phyloP scores from a whole-genome alignment of 2,329 filamentous ascomycete genomes.

The Aureobasidium pullulans region DNA sequence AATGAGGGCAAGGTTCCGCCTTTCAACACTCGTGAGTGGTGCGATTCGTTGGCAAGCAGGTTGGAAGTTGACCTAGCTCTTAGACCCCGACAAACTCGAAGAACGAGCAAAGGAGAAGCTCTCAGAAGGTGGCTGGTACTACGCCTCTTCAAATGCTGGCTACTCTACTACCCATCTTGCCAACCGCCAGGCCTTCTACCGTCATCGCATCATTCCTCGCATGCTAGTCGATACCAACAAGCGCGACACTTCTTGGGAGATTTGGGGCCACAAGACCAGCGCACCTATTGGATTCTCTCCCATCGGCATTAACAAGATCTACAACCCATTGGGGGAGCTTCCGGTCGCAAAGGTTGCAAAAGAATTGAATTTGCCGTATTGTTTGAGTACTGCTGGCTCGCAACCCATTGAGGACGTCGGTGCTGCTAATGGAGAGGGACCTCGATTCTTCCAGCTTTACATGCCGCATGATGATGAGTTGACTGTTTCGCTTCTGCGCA shows the following conservation, averaged over 20 bases:
- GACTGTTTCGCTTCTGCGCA: constrained; percentile 47
- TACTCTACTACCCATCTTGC: constrained; percentile 46
- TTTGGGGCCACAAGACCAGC: constrained; percentile 53
- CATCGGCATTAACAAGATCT: constrained; percentile 60
- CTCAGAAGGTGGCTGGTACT: constrained; percentile 50
- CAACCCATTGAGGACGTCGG: constrained; percentile 52
- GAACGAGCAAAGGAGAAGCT: constrained; percentile 49
- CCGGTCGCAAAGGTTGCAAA: constrained; percentile 53
- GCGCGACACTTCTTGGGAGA: constrained; percentile 49
- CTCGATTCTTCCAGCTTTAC: constrained; percentile 58
- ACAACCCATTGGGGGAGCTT: constrained; percentile 51
- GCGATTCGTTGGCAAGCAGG: neutral
- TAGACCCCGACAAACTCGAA: constrained; percentile 53
- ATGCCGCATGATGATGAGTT: constrained; percentile 57
- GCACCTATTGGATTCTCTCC: constrained; percentile 59
- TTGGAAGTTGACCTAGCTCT: neutral
- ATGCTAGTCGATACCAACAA: constrained; percentile 55
- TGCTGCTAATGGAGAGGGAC: constrained; percentile 43
- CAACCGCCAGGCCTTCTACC: constrained; percentile 58
- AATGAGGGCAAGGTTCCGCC: constrained; percentile 44
- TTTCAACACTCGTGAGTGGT: constrained; percentile 44
- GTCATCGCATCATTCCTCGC: constrained; percentile 55
- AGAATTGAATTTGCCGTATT: constrained; percentile 54
- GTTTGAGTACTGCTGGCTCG: constrained; percentile 51
- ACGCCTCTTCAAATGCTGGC: constrained; percentile 51